Base-by-base conservation (phyloP, 768 basidiomycete species). In the Leucosporidium creatinivorum region DNA sequence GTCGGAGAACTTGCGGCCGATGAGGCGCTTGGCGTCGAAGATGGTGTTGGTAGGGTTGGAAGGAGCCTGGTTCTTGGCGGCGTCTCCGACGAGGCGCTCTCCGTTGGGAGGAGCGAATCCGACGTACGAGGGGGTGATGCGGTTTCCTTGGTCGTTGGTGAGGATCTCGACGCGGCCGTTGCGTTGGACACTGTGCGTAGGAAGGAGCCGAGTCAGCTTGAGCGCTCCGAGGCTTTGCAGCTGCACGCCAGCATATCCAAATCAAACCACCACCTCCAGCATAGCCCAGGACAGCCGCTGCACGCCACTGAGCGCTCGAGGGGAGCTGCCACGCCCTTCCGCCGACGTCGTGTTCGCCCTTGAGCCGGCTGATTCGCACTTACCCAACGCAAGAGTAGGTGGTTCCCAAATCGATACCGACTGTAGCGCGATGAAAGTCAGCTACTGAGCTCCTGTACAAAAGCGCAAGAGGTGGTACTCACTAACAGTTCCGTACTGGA, bases 381-480 rank as follows among this genome's bases (percentile, higher is more conserved):
- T 69, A 91, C 90, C 89, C 93, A 76, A 97, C 93, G 82, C 93
- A 96, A 71, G 93, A 96, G 81, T 96, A 92, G 74, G 89, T 92
- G 58, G 74, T 75, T 65, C 74, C 74, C 25, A 74, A 39, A 61
- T 74, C 73, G 60, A 74, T 74, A 62, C 73, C 71, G 48, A 68
- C 65, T 8, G 56, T 13, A 17, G 39, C 12, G 18, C 1, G 51
- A 58, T 30, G 59, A 44, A 36, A 36, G 21, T 19, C 13, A 12
- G 61, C 13, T 25, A 0, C 23, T 9, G 26, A 0, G 28, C 18
- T 21, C 2, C 25, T 2, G 3, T 6, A 2, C 10, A 36, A 9
- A 3, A 70, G 59, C 33, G 30, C 5, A n/a, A 17, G 9, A n/a
- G 12, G 6, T 23, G 26, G 3, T 52, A n/a, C 26, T 52, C 23